Percentiles rank a stretch among this genome's conserved stretches.
Evolutionary conservation across 2,329 filamentous ascomycete genomes (phyloP).

Genomic region (Lachnellula arida): DNA sequence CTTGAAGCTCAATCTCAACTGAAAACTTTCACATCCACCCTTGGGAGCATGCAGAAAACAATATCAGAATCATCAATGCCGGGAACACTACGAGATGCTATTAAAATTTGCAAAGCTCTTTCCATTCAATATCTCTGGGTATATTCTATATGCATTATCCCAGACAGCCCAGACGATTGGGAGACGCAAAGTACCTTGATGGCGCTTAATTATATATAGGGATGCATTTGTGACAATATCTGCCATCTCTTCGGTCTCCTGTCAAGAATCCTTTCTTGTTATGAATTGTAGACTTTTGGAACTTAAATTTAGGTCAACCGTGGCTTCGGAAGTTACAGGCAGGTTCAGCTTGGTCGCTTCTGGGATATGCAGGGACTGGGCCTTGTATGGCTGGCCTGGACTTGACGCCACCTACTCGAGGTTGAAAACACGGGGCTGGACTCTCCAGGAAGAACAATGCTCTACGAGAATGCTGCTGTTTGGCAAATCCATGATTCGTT

Average conservation of each 20-base stretch:
- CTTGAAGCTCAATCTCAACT: neutral
- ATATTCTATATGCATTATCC: conserved; percentile 18
- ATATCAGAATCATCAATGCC: neutral
- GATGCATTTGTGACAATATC: conserved; percentile 6
- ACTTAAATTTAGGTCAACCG: too few species aligned
- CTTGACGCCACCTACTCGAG: neutral
- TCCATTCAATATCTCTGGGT: conserved; percentile 12
- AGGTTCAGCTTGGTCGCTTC: too few species aligned
- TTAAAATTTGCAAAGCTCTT: neutral
- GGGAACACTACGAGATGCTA: too few species aligned
- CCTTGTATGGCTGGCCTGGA: neutral
- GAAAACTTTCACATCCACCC: conserved; percentile 11
- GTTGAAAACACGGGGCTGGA: neutral
- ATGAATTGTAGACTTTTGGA: neutral
- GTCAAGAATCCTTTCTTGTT: neutral
- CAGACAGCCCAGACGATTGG: conserved; percentile 12
- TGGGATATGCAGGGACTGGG: neutral
- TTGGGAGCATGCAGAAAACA: conserved; percentile 6
- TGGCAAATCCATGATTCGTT: too few species aligned
- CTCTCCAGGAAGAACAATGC: neutral
- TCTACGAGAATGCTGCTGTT: neutral
- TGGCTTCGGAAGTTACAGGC: too few species aligned
- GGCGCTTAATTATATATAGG: conserved; percentile 11
- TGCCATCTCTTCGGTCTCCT: neutral
- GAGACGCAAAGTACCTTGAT: conserved; percentile 11